These are phyloP conservation scores for Pythium dissotocum DNA, from an alignment of 352 stramenopile genomes.

Conservation along the genomic window DNA sequence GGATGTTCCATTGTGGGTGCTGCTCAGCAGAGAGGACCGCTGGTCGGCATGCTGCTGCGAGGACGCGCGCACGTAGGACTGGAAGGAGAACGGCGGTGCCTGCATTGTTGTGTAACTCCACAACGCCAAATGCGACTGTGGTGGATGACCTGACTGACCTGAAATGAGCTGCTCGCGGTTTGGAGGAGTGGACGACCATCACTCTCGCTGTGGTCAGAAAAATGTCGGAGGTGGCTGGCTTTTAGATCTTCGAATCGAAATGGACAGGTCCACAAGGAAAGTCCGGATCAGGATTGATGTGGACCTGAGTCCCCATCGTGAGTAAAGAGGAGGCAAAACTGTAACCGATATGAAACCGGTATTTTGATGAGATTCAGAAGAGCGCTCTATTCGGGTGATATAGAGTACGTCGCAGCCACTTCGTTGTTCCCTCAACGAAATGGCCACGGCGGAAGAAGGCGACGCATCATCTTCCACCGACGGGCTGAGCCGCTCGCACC, in stretches of 20 bases:
- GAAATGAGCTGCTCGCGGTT: not conserved
- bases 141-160: not conserved
- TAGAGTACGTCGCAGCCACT: constrained; percentile 4
- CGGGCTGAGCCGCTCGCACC: not conserved
- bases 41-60: not conserved
- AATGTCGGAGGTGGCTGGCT: not conserved
- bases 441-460: not conserved
- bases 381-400: constrained; percentile 1
- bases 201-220: not conserved
- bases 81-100: constrained; percentile 1
- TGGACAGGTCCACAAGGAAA: not conserved
- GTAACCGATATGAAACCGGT: not conserved
- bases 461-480: not conserved
- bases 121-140: not conserved
- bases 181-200: not conserved
- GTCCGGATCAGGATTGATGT: not conserved
- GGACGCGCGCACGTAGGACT: not conserved
- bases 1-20: not conserved
- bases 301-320: not conserved
- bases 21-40: not conserved
- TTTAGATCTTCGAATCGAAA: not conserved
- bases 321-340: too few relatives aligned
- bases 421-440: constrained; percentile 13
- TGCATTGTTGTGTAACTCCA: not conserved
- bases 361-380: not conserved